Conservation (phyloP, 2,329 filamentous ascomycete genomes). For the Ceratocystis ficicola region DNA sequence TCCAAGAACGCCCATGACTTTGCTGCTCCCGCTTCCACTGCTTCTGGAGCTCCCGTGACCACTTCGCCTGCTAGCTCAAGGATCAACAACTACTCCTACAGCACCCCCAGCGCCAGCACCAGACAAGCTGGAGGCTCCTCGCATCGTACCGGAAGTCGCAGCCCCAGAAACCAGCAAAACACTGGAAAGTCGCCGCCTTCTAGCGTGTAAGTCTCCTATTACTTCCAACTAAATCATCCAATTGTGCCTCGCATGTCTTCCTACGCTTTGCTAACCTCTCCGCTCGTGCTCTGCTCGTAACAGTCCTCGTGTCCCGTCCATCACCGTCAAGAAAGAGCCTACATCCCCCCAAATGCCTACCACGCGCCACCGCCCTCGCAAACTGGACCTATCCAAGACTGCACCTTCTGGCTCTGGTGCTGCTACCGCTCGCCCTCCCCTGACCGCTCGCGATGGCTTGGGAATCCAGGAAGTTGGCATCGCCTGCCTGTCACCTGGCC, state of each 20-base stretch:
- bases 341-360: conserved; percentile 68
- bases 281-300: conserved; percentile 34
- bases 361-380: conserved; percentile 62
- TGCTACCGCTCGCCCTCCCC: conserved; percentile 52
- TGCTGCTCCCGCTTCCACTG: conserved; percentile 25
- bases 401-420: conserved; percentile 40
- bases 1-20: conserved; percentile 33
- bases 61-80: conserved; percentile 37
- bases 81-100: conserved; percentile 35
- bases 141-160: conserved; percentile 22
- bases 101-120: conserved; percentile 17
- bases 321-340: conserved; percentile 94
- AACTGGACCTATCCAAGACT: conserved; percentile 63
- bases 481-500: conserved; percentile 88
- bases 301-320: conserved; percentile 54
- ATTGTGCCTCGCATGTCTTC: not conserved
- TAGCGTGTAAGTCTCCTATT: conserved; percentile 42
- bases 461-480: conserved; percentile 87
- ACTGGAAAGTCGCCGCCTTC: conserved; percentile 44
- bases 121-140: not conserved
- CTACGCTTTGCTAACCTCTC: conserved; percentile 19
- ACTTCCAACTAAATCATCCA: conserved; percentile 20
- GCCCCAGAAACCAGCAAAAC: conserved; percentile 25
- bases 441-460: conserved; percentile 67
- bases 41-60: conserved; percentile 29